Base-by-base conservation (phyloP, 129 eudicot species). In the Tagetes erecta region DNA sequence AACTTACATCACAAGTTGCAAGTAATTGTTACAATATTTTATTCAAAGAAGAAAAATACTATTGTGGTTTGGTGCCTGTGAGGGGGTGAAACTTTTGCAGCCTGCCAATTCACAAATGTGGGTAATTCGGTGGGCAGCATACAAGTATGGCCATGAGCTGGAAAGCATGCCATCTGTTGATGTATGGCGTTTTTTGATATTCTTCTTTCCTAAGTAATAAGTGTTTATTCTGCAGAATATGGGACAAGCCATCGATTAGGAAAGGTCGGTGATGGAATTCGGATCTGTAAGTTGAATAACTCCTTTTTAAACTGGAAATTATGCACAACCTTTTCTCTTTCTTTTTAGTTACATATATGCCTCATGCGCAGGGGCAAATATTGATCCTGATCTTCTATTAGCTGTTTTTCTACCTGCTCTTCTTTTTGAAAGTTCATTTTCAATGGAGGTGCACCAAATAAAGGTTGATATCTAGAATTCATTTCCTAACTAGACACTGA, bases 351-450 rank as follows among this genome's bases (percentile, higher is more conserved):
- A 46, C n/a, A 63, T 10, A 46, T 9, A 31, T 42, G 59, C 64
- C 72, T 83, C 34, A 51, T 63, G 31, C 83, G 75, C 78, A 94
- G 98, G 98, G 98, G 93, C 92, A 75, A 70, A 78, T 80, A 94
- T 94, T 82, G 89, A 94, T 85, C 97, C 97, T 39, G 96, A 94
- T 65, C 97, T 94, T 80, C 82, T 94, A 12, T 77, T 90, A 86
- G 93, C 96, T 70, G 97, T 94, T 63, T 94, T 94, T 83, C 98
- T 94, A 37, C 98, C 97, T n/a, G 96, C 91, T 13, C 98, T 94
- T 88, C 96, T 94, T 51, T 94, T 94, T 60, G 97, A 94, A 79
- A 94, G 98, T 85, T 84, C 98, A 41, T 94, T 94, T 85, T 86
- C 93, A 68, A 90, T 94, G 98, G 98, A 94, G 78, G 87, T 90